Base-by-base conservation (phyloP, 371 early-diverging fungal species). In the Syncephalastrum racemosum region DNA sequence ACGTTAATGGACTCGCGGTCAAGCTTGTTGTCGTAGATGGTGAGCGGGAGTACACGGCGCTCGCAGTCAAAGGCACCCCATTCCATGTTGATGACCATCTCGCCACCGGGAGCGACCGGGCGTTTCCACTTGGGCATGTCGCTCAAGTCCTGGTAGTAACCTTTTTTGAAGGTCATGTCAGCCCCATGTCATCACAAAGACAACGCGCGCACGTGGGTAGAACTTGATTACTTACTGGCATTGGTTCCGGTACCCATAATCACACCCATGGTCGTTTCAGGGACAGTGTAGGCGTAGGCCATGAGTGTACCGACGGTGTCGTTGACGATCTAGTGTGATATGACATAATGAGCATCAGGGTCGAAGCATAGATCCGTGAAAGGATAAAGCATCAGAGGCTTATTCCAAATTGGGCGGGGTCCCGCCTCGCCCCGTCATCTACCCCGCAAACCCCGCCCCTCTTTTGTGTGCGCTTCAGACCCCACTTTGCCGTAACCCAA, bases 211-310 rank as follows among this genome's bases (percentile, higher is more conserved):
- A 39, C 23, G n/a, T 15, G 36, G 6, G 19, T 27, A 19, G 25
- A 25, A 43, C 73, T 14, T 59, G 15, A 48, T 80, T 57, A 50
- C 75, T 88, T 88, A 27, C 94, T 90, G 18, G 92, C 94, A 63
- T 97, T 98, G 59, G 93, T 87, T 40, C 98, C 98, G 13, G 98
- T 98, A 54, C 98, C 98, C 46, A 97, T 75, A 59, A 96, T 95
- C 27, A 94, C 90, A 57, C 95, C 96, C 77, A 95, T 82, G 59
- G 79, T 70, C 12, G 94, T 91, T 40, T 87, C 81, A 15, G 94
- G 90, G 54, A 87, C 64, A 51, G 71, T 63, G 79, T 95, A 96
- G 3, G 91, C 92, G 54, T 93, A 85, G 43, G 94, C 88, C 64
- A 95, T 80, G 43, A 96, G 73, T 2, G 96, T 95, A 54, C 96